A percentile compares a stretch with the other conserved stretches of the same genome.
These are phyloP conservation scores for Nitzschia sp. DNA, from an alignment of 108 stramenopile genomes.

Conservation along the genomic window DNA sequence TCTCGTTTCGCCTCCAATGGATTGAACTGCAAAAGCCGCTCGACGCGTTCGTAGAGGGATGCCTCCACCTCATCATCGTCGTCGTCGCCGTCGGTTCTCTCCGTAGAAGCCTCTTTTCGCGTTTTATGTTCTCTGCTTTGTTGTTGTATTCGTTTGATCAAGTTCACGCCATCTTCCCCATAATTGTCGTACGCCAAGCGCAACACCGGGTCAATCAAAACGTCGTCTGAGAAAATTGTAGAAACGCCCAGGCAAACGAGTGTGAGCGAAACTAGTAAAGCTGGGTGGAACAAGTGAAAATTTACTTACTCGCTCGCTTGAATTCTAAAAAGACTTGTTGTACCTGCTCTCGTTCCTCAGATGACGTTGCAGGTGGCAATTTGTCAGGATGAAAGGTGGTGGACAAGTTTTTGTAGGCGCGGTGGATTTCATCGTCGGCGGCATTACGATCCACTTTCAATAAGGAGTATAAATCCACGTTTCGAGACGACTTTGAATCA, in stretches of 20 bases:
- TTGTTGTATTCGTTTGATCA: conserved; percentile 43
- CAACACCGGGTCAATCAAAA: conserved; percentile 60
- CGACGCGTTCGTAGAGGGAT: conserved; percentile 32
- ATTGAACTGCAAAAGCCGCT: conserved; percentile 15
- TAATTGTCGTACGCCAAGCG: conserved; percentile 52
- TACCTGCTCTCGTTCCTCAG: conserved; percentile 21
- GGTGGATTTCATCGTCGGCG: conserved; percentile 45
- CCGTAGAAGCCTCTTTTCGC: conserved; percentile 16
- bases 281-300: background rate
- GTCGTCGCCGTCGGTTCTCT: conserved; percentile 11
- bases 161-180: conserved; percentile 41
- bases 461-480: conserved; percentile 48
- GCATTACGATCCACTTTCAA: conserved; percentile 48
- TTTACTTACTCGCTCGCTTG: conserved; percentile 35
- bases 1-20: conserved; percentile 20
- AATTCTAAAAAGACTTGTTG: conserved; percentile 46
- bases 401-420: conserved; percentile 42
- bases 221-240: conserved; percentile 32
- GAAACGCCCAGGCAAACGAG: no score
- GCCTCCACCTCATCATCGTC: conserved; percentile 34
- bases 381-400: conserved; percentile 67
- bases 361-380: conserved; percentile 25
- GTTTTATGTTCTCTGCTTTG: conserved; percentile 21
- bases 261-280: background rate
- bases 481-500: background rate